Percentiles rank a stretch among this genome's conserved stretches.
Conservation (phyloP, 257 asterid genomes). For the Gentiana dahurica region DNA sequence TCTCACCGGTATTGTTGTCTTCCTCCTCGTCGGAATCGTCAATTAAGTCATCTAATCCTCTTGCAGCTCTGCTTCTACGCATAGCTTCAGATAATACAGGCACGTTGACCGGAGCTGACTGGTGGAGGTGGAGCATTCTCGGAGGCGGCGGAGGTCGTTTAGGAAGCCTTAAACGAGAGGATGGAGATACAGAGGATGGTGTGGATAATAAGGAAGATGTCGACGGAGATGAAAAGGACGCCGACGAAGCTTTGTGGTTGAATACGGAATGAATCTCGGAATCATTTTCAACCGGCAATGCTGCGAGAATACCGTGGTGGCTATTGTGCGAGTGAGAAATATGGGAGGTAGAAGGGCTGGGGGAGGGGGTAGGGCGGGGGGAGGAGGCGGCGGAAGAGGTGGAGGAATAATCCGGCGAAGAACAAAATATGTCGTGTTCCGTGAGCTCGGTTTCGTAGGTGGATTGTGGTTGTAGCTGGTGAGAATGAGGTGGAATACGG, state of each 20-base stretch:
- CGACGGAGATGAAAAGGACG: constrained; percentile 2
- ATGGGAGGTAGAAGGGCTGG: neutral
- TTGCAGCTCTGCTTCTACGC: constrained; percentile 20
- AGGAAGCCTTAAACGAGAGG: constrained; percentile 24
- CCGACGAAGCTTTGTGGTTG: constrained; percentile 49
- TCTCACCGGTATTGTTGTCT: constrained; percentile 11
- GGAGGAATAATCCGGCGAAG: constrained; percentile 23
- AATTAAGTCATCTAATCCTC: constrained; percentile 28
- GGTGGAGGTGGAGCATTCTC: constrained; percentile 18
- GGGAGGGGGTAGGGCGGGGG: constrained; percentile 4
- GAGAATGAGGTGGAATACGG: constrained; percentile 18
- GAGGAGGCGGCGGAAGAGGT: constrained; percentile 11
- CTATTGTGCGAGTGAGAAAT: constrained; percentile 2
- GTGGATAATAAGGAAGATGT: constrained; percentile 1
- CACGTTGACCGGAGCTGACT: constrained; percentile 62
- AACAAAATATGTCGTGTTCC: constrained; percentile 50
- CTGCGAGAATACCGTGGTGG: constrained; percentile 48
- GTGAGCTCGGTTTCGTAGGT: constrained; percentile 30
- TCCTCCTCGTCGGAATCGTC: constrained; percentile 30
- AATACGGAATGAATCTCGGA: constrained; percentile 33
- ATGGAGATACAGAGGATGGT: constrained; percentile 24
- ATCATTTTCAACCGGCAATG: constrained; percentile 20
- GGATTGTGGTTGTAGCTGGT: constrained; percentile 11
- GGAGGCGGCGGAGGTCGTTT: constrained; percentile 36
- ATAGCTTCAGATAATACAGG: constrained; percentile 39